These are phyloP conservation scores for Kregervanrija fluxuum DNA, from an alignment of 805 yeast genomes.

Conservation along the genomic window DNA sequence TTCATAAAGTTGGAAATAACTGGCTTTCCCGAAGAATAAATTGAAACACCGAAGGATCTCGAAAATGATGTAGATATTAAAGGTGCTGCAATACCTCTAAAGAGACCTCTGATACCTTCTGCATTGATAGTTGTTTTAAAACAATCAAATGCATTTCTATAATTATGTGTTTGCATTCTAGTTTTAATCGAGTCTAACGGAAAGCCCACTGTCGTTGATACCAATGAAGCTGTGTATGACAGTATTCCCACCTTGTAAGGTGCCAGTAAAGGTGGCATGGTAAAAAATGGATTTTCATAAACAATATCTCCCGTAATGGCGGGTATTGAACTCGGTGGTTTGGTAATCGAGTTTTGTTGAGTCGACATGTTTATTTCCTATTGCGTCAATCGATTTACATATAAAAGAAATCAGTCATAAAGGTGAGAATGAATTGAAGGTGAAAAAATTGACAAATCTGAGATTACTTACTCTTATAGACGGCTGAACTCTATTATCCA, in stretches of 20 bases:
- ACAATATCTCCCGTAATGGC: conserved; percentile 55
- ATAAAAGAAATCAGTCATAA: too few relatives aligned
- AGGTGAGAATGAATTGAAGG: too few relatives aligned
- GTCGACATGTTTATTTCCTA: too few relatives aligned
- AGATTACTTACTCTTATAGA: too few relatives aligned
- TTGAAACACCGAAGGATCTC: conserved; percentile 57
- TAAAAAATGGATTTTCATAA: conserved; percentile 36
- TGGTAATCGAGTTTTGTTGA: too few relatives aligned
- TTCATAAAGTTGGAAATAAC: conserved; percentile 13
- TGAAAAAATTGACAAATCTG: too few relatives aligned
- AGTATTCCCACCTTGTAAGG: conserved; percentile 53
- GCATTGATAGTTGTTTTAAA: conserved; percentile 41
- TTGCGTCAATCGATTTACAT: too few relatives aligned
- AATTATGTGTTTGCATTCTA: conserved; percentile 73
- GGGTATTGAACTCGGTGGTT: conserved; percentile 27
- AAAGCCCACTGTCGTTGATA: conserved; percentile 66
- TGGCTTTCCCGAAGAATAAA: conserved; percentile 53
- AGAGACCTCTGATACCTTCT: conserved; percentile 68
- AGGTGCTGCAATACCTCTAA: conserved; percentile 73
- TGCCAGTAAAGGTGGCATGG: conserved; percentile 39
- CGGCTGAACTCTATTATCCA: too few relatives aligned
- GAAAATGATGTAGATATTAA: conserved; percentile 58
- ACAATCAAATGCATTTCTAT: conserved; percentile 51
- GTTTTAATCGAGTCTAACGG: conserved; percentile 87
- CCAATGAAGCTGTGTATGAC: conserved; percentile 57